phyloP scores from a whole-genome alignment of 169 alveolate genomes.

The Babesia bovis region DNA sequence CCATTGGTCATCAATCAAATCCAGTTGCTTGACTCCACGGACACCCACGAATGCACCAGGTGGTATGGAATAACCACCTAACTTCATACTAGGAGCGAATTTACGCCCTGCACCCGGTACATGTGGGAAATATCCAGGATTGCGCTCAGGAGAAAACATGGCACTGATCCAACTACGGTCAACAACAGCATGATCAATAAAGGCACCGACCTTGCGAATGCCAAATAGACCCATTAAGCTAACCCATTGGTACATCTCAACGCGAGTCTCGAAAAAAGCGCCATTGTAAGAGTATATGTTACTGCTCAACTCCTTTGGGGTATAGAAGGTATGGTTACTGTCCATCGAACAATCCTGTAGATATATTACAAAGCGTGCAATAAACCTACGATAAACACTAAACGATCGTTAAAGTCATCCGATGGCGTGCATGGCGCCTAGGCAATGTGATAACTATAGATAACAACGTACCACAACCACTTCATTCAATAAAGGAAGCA shows the following conservation, averaged over 20 bases:
- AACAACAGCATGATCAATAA: slow-evolving; percentile 65
- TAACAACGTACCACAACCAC: slow-evolving; percentile 8
- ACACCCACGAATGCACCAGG: slow-evolving; percentile 41
- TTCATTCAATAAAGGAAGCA: slow-evolving; percentile 24
- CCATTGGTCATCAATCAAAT: slow-evolving; percentile 73
- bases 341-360: slow-evolving; percentile 72
- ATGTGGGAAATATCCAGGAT: slow-evolving; percentile 67
- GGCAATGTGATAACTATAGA: background rate
- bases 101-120: slow-evolving; percentile 65
- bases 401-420: slow-evolving; percentile 20
- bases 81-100: slow-evolving; percentile 45
- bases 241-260: slow-evolving; percentile 80
- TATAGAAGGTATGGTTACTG: slow-evolving; percentile 64
- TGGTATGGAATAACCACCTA: slow-evolving; percentile 56
- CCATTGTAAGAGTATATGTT: slow-evolving; percentile 78
- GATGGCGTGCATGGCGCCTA: slow-evolving; percentile 62
- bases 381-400: slow-evolving; percentile 54
- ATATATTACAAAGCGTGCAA: background rate
- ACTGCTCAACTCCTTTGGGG: slow-evolving; percentile 77
- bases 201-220: slow-evolving; percentile 28
- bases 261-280: slow-evolving; percentile 74
- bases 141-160: slow-evolving; percentile 41
- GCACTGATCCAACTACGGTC: slow-evolving; percentile 37
- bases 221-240: slow-evolving; percentile 51
- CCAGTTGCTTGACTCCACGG: slow-evolving; percentile 61